These are phyloP conservation scores for Fusarium annulatum DNA, from an alignment of 2,329 filamentous ascomycete species.

Conservation along the genomic window DNA sequence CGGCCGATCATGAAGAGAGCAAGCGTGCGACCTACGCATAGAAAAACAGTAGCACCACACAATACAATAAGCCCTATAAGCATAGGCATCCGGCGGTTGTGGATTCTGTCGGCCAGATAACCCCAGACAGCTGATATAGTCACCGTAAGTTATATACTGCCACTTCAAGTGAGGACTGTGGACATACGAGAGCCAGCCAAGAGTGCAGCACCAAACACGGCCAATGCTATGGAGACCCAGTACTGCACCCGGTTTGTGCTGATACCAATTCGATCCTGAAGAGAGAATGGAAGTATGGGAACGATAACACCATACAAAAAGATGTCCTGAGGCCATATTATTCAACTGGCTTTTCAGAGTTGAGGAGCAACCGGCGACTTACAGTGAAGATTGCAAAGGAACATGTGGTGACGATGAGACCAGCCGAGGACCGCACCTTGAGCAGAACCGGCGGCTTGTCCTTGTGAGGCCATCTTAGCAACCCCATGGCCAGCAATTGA, in stretches of 20 bases:
- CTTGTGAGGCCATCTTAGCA: conserved; percentile 17
- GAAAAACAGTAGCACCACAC: conserved; percentile 46
- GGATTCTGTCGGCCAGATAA: conserved; percentile 50
- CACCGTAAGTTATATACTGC: background rate
- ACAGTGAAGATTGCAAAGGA: conserved; percentile 52
- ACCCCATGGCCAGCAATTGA: conserved; percentile 29
- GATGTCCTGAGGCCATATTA: conserved; percentile 46
- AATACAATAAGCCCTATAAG: conserved; percentile 48
- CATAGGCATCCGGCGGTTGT: conserved; percentile 49
- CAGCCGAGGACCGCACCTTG: conserved; percentile 47
- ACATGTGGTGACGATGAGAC: conserved; percentile 48
- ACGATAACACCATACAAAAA: conserved; percentile 52
- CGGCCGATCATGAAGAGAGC: conserved; percentile 49
- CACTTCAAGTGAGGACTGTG: background rate
- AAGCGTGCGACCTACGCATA: conserved; percentile 48
- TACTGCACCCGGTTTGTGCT: conserved; percentile 46
- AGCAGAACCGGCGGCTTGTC: conserved; percentile 46
- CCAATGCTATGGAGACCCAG: conserved; percentile 52
- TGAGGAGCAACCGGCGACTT: conserved; percentile 1
- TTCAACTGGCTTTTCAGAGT: background rate
- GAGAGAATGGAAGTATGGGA: conserved; percentile 49
- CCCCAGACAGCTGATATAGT: conserved; percentile 49
- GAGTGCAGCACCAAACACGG: conserved; percentile 49
- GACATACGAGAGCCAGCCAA: conserved; percentile 48
- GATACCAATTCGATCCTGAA: conserved; percentile 44